Percentiles rank a stretch among this genome's conserved stretches.
Evolutionary conservation across 352 stramenopile genomes (phyloP).

Genomic region (Peronospora destructor): DNA sequence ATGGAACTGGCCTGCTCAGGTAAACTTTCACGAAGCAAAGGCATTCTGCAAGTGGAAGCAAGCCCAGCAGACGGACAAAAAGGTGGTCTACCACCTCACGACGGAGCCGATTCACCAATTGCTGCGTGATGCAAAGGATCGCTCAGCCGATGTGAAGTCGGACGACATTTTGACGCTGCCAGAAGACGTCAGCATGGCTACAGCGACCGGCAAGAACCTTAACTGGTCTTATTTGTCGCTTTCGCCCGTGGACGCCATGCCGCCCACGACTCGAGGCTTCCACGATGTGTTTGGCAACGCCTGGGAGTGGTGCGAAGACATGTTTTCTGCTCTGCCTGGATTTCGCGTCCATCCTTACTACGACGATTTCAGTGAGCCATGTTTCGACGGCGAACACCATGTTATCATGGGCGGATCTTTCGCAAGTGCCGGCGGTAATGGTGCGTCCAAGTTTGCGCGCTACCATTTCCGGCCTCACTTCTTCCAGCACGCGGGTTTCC

Average conservation of each 20-base stretch:
- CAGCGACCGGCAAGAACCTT: constrained; percentile 72
- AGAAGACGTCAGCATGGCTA: constrained; percentile 36
- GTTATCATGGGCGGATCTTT: constrained; percentile 96
- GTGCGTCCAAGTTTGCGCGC: constrained; percentile 90
- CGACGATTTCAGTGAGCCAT: constrained; percentile 96
- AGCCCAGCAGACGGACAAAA: constrained; percentile 48
- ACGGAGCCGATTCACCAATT: constrained; percentile 92
- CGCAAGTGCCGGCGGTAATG: constrained; percentile 91
- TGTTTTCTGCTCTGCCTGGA: constrained; percentile 90
- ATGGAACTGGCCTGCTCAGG: constrained; percentile 93
- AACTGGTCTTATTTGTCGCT: constrained; percentile 90
- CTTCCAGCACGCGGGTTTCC: constrained; percentile 94
- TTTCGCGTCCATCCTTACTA: constrained; percentile 91
- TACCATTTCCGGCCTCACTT: constrained; percentile 97
- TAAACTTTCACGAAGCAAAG: constrained; percentile 94
- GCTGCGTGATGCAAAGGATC: constrained; percentile 64
- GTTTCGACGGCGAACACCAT: constrained; percentile 95
- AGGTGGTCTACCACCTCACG: constrained; percentile 79
- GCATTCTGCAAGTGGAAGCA: constrained; percentile 89
- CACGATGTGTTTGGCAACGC: constrained; percentile 92
- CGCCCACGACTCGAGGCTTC: constrained; percentile 73
- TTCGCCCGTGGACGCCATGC: constrained; percentile 83
- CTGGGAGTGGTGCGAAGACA: constrained; percentile 96
- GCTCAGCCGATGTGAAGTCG: constrained; percentile 30
- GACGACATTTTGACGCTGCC: constrained; percentile 78